Base-by-base conservation (phyloP, 106 monocot species). In the Dioscorea dumetorum region DNA sequence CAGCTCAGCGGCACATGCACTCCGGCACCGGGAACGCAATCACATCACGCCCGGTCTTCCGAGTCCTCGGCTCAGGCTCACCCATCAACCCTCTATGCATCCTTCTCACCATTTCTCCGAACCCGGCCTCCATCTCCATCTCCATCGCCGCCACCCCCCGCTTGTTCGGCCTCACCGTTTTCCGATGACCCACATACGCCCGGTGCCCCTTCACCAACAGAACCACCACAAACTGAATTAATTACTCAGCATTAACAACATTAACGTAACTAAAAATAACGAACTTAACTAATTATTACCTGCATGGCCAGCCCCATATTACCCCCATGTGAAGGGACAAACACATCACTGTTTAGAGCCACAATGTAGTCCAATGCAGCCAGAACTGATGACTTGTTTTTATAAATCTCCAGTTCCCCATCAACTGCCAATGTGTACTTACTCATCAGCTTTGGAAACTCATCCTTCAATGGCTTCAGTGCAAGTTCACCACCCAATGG, bases 241-340 rank as follows among this genome's bases (percentile, higher is more conserved):
- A 2, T 10, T 3, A 48, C 3, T 64, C 20, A 50, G 5, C 18
- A n/a, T 14, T 8, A 5, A 10, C 22, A 49, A 49, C 24, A 0
- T 15, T 20, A 48, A 48, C 28, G 5, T 21, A 49, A 18, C 41
- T 5, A 20, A 5, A 19, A 33, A 22, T 48, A 20, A 20, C 12
- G 3, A 11, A 48, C 11, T 49, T 49, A 66, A 21, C 11, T 9
- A 32, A 58, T 23, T 1, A 4, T 69, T n/a, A n/a, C 76, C 54
- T 68, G 80, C 12, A 80, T 31, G 16, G 69, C 12, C 1, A 24
- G 63, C 21, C 50, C 74, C 77, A 82, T 74, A 66, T 82, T 82
- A 16, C 82, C 82, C 0, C 82, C 82, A 57, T 82, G 82, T 12
- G 82, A 82, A 0, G 82, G 61, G 54, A 82, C 13, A 78, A 82